Evolutionary conservation across 306 rosid species (phyloP), one percentile per base, ranked within the genome.

Genomic region (Arachis stenosperma): DNA sequence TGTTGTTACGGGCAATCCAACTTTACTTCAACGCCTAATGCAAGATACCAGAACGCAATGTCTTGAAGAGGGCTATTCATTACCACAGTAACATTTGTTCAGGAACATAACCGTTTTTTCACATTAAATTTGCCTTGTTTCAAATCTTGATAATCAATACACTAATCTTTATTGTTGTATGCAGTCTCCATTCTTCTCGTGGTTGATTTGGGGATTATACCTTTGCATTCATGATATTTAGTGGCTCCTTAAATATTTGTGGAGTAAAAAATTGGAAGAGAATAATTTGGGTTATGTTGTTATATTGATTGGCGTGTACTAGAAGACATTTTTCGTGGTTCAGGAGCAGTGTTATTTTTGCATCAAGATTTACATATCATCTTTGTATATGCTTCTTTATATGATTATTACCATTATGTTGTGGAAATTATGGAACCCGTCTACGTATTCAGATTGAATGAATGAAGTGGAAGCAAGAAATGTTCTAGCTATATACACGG

Each of bases 1-100:
- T 29, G 70, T 93, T 75, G 89, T 93, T 64, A 87, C 98, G n/a
- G 79, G 97, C 88, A 61, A 89, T 76, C 98, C 98, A 13, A 75
- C 84, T 63, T 79, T 73, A 40, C 91, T 93, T 73, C 91, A 91
- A 76, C 79, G 83, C 69, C 61, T 83, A 78, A 90, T 93, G 88
- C 90, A 87, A 74, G 93, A 93, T 80, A 77, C 72, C 65, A 81
- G 84, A 81, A 84, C 81, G 42, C 81, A 77, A 66, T 93, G 98
- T 81, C 87, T 93, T 7, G 96, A 88, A 81, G 93, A 86, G 30
- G 98, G 96, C 61, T 90, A 83, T 75, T 79, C 91, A 51, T 73
- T 80, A 68, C 70, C 88, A 67, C 69, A 52, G 69, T 88, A 74
- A 82, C 42, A 53, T 75, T 63, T 60, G 9, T 63, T 47, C 69